Conservation (phyloP, 345 rosid species). For the Citrus hindsii region DNA sequence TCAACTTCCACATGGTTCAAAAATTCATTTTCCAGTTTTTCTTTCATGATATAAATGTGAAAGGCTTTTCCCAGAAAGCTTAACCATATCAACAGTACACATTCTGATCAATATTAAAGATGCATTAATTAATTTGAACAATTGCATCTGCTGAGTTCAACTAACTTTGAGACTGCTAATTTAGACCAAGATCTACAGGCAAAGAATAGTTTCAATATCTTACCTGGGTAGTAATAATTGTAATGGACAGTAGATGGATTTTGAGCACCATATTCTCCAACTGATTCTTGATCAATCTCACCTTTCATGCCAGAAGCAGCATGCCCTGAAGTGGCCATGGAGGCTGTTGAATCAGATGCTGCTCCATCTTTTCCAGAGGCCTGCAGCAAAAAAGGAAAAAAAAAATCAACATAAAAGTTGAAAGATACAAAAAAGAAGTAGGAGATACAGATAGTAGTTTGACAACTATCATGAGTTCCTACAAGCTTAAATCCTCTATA, state of each 20-base stretch:
- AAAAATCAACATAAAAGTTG: not conserved
- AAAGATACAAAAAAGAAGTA: not conserved
- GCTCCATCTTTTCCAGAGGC: slow-evolving; percentile 27
- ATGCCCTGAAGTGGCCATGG: slow-evolving; percentile 18
- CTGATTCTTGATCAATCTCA: slow-evolving; percentile 22
- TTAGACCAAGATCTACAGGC: not conserved
- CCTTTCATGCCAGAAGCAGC: slow-evolving; percentile 20
- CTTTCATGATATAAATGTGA: not conserved
- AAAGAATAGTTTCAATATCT: slow-evolving; percentile 12
- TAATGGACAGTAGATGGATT: slow-evolving; percentile 31
- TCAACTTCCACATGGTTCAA: not conserved
- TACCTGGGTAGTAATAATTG: slow-evolving; percentile 52
- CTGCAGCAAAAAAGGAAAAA: slow-evolving; percentile 15
- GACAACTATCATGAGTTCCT: not conserved
- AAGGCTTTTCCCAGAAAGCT: not conserved
- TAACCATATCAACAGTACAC: not conserved
- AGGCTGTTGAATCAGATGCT: slow-evolving; percentile 25
- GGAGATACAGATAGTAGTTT: not conserved
- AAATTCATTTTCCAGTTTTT: not conserved
- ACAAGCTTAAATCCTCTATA: not conserved
- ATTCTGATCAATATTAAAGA: not conserved
- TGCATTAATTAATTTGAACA: not conserved
- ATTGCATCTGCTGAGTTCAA: not conserved
- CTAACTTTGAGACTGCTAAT: not conserved
- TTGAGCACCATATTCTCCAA: slow-evolving; percentile 22